Conservation (phyloP, 805 yeast species). For the Suhomyces sp. region DNA sequence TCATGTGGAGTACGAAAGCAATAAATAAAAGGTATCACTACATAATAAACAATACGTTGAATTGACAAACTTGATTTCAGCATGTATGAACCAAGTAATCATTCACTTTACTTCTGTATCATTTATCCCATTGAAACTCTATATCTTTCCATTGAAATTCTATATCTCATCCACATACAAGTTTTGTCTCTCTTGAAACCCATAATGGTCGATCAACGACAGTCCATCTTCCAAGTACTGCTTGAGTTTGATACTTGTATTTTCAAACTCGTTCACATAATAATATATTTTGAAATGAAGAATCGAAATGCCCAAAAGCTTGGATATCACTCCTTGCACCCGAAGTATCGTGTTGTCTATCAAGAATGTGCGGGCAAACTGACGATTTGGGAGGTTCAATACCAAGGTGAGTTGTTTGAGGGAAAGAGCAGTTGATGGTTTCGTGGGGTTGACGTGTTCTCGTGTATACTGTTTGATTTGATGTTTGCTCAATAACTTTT, state of each 20-base stretch:
- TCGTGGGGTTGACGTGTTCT: too few relatives aligned
- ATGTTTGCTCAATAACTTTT: slow-evolving; percentile 36
- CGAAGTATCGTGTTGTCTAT: slow-evolving; percentile 27
- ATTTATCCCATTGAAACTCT: too few relatives aligned
- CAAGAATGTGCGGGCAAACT: slow-evolving; percentile 20
- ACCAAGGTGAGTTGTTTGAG: background rate
- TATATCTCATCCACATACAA: slow-evolving; percentile 23
- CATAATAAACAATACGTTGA: too few relatives aligned
- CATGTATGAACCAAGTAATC: too few relatives aligned
- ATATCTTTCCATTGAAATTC: too few relatives aligned
- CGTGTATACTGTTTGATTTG: slow-evolving; percentile 17
- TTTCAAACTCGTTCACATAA: slow-evolving; percentile 21
- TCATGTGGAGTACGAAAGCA: background rate
- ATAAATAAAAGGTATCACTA: too few relatives aligned
- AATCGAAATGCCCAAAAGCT: slow-evolving; percentile 16
- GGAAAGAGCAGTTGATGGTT: background rate
- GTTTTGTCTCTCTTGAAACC: slow-evolving; percentile 21
- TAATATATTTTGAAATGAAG: slow-evolving; percentile 26
- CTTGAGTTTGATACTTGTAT: slow-evolving; percentile 12
- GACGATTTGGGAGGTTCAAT: background rate
- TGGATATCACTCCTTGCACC: slow-evolving; percentile 34
- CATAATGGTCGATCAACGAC: slow-evolving; percentile 24
- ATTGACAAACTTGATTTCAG: too few relatives aligned
- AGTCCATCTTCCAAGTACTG: slow-evolving; percentile 29
- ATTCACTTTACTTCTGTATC: too few relatives aligned